These are phyloP conservation scores for Beauveria medogensis DNA, from an alignment of 2,329 filamentous ascomycete genomes.

Conservation along the genomic window DNA sequence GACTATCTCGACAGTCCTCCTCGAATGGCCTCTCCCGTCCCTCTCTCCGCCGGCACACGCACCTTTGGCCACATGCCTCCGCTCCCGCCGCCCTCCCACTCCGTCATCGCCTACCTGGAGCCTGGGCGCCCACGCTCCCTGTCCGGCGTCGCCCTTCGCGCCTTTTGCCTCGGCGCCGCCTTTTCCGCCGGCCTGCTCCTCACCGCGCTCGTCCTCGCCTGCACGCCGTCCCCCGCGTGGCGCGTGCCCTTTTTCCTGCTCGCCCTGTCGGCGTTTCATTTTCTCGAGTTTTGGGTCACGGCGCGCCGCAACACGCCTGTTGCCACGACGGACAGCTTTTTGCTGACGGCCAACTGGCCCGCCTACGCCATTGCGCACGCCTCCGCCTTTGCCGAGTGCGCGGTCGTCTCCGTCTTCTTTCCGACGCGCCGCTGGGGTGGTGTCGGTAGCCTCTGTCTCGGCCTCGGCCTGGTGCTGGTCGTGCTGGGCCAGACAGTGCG, in stretches of 20 bases:
- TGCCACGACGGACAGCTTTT: conserved; percentile 67
- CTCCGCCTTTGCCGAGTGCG: conserved; percentile 64
- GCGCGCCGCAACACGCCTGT: conserved; percentile 72
- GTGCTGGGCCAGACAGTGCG: conserved; percentile 65
- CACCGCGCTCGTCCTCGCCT: conserved; percentile 24
- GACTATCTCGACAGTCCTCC: neutral
- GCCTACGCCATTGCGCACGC: conserved; percentile 78
- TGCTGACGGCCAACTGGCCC: conserved; percentile 76
- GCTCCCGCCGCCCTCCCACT: conserved; percentile 18
- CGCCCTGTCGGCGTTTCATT: conserved; percentile 76
- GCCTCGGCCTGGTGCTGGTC: conserved; percentile 57
- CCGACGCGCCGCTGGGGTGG: conserved; percentile 37
- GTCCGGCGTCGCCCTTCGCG: conserved; percentile 49
- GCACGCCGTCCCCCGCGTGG: conserved; percentile 44
- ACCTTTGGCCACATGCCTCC: neutral
- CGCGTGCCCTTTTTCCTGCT: conserved; percentile 58
- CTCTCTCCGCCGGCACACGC: neutral
- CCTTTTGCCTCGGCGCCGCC: conserved; percentile 44
- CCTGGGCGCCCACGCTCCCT: conserved; percentile 47
- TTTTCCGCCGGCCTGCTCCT: conserved; percentile 29
- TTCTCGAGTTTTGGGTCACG: conserved; percentile 91
- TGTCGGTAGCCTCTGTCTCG: conserved; percentile 30
- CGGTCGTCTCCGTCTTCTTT: conserved; percentile 50
- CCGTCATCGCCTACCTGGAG: conserved; percentile 17
- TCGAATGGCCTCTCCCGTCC: neutral